Evolutionary conservation across 83 land plant species (phyloP).

Genomic region (Picea abies): DNA sequence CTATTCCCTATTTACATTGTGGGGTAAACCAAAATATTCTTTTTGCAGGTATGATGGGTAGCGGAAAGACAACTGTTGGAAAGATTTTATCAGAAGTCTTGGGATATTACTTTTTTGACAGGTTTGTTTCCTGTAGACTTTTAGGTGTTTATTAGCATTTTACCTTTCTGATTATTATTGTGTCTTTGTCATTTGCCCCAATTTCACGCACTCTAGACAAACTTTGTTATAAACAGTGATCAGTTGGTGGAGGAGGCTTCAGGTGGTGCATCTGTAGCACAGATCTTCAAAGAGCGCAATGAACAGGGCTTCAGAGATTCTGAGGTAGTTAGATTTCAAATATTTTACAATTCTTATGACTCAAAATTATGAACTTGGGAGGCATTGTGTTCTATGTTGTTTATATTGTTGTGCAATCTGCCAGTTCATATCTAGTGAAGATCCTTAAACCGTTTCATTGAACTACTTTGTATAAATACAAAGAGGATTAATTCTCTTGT

Average conservation of each 20-base stretch:
- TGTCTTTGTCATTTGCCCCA: neutral
- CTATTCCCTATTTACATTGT: neutral
- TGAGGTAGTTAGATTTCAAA: constrained; percentile 58
- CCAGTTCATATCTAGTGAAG: neutral
- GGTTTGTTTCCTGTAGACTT: constrained; percentile 29
- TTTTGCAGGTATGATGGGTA: constrained; percentile 93
- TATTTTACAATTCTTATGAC: neutral
- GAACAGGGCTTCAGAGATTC: constrained; percentile 85
- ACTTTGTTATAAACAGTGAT: constrained; percentile 60
- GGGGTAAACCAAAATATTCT: neutral
- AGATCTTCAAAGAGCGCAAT: constrained; percentile 70
- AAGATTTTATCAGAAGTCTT: constrained; percentile 76
- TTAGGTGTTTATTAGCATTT: neutral
- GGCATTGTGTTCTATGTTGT: neutral
- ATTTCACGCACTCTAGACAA: neutral
- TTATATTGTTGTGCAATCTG: neutral
- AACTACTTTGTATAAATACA: neutral
- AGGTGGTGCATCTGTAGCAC: constrained; percentile 77
- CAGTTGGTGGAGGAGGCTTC: constrained; percentile 75
- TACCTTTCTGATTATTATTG: neutral
- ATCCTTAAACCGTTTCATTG: neutral
- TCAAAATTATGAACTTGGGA: neutral
- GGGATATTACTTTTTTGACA: constrained; percentile 85
- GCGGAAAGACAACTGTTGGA: constrained; percentile 96
- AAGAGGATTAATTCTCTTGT: neutral